These are phyloP conservation scores for Geum urbanum DNA, from an alignment of 306 rosid genomes.

Conservation along the genomic window DNA sequence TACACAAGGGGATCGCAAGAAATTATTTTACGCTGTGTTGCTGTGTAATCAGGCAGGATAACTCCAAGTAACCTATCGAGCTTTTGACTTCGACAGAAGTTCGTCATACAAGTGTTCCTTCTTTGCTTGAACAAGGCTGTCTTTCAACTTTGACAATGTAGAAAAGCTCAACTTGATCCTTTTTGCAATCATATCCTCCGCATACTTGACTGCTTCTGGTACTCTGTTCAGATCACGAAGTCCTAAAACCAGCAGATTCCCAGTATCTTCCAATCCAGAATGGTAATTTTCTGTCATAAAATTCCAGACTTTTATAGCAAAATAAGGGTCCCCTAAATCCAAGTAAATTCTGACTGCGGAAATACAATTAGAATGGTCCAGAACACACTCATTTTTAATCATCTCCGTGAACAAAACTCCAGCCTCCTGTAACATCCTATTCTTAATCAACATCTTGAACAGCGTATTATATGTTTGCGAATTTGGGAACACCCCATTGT, in stretches of 20 bases:
- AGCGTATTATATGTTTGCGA: slow-evolving; percentile 43
- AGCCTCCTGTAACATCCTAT: slow-evolving; percentile 46
- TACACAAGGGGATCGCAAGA: neutral
- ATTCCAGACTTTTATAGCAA: slow-evolving; percentile 61
- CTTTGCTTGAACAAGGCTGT: slow-evolving; percentile 42
- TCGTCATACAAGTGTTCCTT: slow-evolving; percentile 43
- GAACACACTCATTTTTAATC: slow-evolving; percentile 63
- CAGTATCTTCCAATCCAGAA: slow-evolving; percentile 45
- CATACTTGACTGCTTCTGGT: slow-evolving; percentile 66
- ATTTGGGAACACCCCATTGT: slow-evolving; percentile 48
- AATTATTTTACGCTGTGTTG: neutral
- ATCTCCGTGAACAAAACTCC: slow-evolving; percentile 43
- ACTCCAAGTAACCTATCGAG: slow-evolving; percentile 10
- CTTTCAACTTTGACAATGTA: slow-evolving; percentile 52
- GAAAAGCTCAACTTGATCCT: slow-evolving; percentile 47
- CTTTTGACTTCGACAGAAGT: slow-evolving; percentile 51
- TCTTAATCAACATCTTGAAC: slow-evolving; percentile 45
- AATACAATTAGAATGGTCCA: slow-evolving; percentile 47
- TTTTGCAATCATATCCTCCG: slow-evolving; percentile 55
- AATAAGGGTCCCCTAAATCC: slow-evolving; percentile 38
- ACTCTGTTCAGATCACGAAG: slow-evolving; percentile 44
- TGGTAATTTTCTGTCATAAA: slow-evolving; percentile 41
- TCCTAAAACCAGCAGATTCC: slow-evolving; percentile 43
- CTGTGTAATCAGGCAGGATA: neutral
- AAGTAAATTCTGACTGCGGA: slow-evolving; percentile 44